Conservation (phyloP, 495 filamentous ascomycete species). For the Amniculicola lignicola region DNA sequence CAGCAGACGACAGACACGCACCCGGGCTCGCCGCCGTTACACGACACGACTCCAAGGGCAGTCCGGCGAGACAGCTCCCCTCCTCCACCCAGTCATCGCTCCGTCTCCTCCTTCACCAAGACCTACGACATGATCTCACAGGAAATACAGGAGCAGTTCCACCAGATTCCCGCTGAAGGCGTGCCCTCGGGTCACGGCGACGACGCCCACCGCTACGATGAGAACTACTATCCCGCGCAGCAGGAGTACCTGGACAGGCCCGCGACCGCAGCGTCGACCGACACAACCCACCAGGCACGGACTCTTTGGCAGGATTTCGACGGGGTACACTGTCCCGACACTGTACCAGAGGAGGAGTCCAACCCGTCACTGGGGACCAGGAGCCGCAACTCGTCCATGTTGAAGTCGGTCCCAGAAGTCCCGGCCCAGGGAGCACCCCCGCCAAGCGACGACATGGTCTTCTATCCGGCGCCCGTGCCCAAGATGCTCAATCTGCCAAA, state of each 20-base stretch:
- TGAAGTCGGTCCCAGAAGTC: slow-evolving; percentile 47
- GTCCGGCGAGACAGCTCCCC: slow-evolving; percentile 26
- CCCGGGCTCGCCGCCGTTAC: slow-evolving; percentile 16
- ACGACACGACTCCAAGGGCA: slow-evolving; percentile 24
- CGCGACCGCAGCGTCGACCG: slow-evolving; percentile 56
- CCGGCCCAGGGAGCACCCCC: slow-evolving; percentile 43
- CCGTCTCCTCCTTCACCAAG: slow-evolving; percentile 31
- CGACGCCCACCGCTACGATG: background rate
- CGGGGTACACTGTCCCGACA: slow-evolving; percentile 73
- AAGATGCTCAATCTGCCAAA: slow-evolving; percentile 90
- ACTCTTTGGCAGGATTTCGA: slow-evolving; percentile 86
- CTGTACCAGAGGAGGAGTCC: slow-evolving; percentile 40
- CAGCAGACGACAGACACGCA: background rate
- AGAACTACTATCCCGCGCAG: background rate
- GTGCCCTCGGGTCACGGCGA: background rate
- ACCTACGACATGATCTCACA: slow-evolving; percentile 35
- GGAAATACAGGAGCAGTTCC: slow-evolving; percentile 29
- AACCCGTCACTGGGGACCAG: slow-evolving; percentile 19
- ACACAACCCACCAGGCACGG: slow-evolving; percentile 65
- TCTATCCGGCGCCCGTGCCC: slow-evolving; percentile 92
- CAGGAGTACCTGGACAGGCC: slow-evolving; percentile 42
- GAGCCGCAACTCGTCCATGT: slow-evolving; percentile 41
- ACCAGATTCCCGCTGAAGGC: slow-evolving; percentile 8
- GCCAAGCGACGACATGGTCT: slow-evolving; percentile 76
- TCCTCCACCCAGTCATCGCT: slow-evolving; percentile 39